These are phyloP conservation scores for Eragrostis tef DNA, from an alignment of 202 grass and related monocot species.

Conservation along the genomic window DNA sequence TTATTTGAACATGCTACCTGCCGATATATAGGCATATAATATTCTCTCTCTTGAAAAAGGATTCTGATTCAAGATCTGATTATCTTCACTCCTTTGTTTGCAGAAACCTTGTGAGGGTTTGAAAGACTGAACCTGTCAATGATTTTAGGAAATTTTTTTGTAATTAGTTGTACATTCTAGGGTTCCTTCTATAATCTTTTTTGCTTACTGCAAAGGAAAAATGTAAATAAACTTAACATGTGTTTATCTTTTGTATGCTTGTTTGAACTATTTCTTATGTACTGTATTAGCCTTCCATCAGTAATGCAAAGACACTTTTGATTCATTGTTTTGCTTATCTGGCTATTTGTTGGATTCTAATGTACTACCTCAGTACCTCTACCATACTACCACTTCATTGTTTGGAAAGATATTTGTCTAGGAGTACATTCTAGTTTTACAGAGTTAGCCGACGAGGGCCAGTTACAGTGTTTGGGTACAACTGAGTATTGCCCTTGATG, in stretches of 20 bases:
- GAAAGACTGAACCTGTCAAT: constrained; percentile 7
- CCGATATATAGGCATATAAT: background rate
- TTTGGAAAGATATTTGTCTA: background rate
- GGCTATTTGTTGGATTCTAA: background rate
- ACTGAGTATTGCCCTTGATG: background rate
- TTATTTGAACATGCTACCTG: background rate
- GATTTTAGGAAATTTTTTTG: constrained; percentile 56
- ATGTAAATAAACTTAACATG: constrained; percentile 39
- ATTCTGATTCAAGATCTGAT: constrained; percentile 26
- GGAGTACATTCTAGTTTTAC: background rate
- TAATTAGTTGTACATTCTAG: constrained; percentile 46
- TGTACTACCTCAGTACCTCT: background rate
- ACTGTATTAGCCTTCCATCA: background rate
- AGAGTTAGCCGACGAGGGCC: background rate
- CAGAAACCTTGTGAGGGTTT: constrained; percentile 51
- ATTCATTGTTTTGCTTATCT: background rate
- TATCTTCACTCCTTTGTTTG: constrained; percentile 42
- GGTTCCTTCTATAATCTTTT: background rate
- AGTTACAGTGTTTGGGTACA: background rate
- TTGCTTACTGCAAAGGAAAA: constrained; percentile 17
- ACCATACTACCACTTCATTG: background rate
- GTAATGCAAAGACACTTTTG: background rate
- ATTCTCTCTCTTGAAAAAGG: background rate
- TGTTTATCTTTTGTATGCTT: constrained; percentile 1
- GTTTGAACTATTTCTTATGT: constrained; percentile 19